These are phyloP conservation scores for Saccharomycopsis selenospora DNA, from an alignment of 805 yeast genomes.

Conservation along the genomic window DNA sequence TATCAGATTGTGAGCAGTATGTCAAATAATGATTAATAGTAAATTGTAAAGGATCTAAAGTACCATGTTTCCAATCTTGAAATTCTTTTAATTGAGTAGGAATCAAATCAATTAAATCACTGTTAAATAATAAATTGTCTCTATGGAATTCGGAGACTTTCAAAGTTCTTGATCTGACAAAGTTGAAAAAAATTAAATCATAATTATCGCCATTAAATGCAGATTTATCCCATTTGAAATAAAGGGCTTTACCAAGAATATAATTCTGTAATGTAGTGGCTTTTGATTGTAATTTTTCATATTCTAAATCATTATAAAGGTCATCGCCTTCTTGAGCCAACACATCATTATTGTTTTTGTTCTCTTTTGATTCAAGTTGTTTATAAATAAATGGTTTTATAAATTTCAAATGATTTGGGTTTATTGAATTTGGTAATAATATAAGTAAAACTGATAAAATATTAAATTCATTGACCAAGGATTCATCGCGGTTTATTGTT, in stretches of 20 bases:
- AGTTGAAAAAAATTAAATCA: constrained; percentile 7
- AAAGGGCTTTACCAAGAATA: constrained; percentile 1
- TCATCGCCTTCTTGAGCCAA: constrained; percentile 1
- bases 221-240: constrained; percentile 5
- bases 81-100: constrained; percentile 4
- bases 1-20: too few relatives aligned
- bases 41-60: constrained; percentile 12
- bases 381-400: constrained; percentile 9
- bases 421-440: constrained; percentile 14
- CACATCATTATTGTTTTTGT: background rate
- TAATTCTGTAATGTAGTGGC: background rate
- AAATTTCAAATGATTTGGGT: constrained; percentile 8
- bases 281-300: constrained; percentile 5
- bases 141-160: constrained; percentile 14
- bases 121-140: constrained; percentile 17
- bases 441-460: constrained; percentile 11
- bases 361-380: background rate
- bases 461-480: constrained; percentile 5
- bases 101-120: constrained; percentile 5
- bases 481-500: background rate
- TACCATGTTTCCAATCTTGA: constrained; percentile 9
- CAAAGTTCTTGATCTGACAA: constrained; percentile 17
- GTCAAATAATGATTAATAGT: constrained; percentile 6
- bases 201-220: background rate
- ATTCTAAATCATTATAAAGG: constrained; percentile 3